These are phyloP conservation scores for Fraxinus paxiana DNA, from an alignment of 305 asterid species.

Conservation along the genomic window DNA sequence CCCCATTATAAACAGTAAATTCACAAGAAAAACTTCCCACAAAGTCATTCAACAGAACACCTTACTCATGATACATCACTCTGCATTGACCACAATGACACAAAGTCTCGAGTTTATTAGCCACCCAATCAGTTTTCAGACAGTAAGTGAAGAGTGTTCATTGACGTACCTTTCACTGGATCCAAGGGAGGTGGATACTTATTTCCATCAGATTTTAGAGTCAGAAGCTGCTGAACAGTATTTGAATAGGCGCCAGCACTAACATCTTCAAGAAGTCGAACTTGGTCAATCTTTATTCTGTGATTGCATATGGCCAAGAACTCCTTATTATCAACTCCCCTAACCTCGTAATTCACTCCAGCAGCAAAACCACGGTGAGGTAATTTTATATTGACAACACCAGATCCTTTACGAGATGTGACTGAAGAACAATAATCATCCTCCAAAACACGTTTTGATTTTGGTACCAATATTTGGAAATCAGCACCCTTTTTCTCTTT, in stretches of 20 bases:
- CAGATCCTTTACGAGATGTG: conserved; percentile 79
- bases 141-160: conserved; percentile 1
- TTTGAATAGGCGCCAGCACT: conserved; percentile 78
- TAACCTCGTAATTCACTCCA: conserved; percentile 81
- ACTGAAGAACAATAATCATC: conserved; percentile 71
- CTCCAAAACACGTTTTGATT: conserved; percentile 84
- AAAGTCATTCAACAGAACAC: background rate
- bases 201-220: conserved; percentile 70
- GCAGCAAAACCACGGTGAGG: conserved; percentile 82
- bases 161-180: conserved; percentile 70
- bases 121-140: conserved; percentile 4
- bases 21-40: background rate
- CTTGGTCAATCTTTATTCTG: conserved; percentile 76
- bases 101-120: conserved; percentile 1
- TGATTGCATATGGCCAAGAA: conserved; percentile 68
- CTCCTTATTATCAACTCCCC: conserved; percentile 61
- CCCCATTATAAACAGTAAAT: conserved; percentile 9
- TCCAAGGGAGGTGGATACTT: conserved; percentile 87
- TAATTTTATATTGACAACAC: conserved; percentile 61
- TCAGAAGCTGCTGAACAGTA: conserved; percentile 66
- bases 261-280: conserved; percentile 86
- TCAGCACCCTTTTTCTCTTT: conserved; percentile 44
- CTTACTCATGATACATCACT: background rate
- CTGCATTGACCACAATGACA: background rate
- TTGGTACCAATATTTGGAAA: conserved; percentile 75